Evolutionary conservation across 768 basidiomycete species (phyloP).

Genomic region (Suillus brevipes): DNA sequence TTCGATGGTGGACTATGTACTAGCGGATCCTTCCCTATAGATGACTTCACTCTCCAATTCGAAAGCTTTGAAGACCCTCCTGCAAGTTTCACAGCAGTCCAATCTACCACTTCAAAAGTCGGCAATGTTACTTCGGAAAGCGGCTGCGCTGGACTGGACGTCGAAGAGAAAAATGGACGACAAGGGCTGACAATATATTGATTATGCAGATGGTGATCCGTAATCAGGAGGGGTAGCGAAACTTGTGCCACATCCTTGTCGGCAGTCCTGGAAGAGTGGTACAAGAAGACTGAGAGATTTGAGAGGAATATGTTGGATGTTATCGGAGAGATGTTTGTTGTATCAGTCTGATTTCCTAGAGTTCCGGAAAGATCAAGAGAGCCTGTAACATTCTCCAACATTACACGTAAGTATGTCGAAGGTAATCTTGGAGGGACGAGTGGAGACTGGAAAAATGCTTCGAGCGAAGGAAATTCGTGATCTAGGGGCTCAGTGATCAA

Average conservation of each 20-base stretch:
- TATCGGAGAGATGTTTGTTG: slow-evolving; percentile 4
- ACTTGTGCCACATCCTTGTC: slow-evolving; percentile 19
- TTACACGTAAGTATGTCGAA: slow-evolving; percentile 53
- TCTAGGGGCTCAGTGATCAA: slow-evolving; percentile 38
- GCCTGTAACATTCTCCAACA: slow-evolving; percentile 40
- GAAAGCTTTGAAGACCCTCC: slow-evolving; percentile 54
- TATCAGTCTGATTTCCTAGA: slow-evolving; percentile 11
- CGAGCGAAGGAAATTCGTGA: slow-evolving; percentile 18
- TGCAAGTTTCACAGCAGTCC: slow-evolving; percentile 50
- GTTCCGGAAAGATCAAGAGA: slow-evolving; percentile 22
- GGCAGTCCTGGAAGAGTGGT: slow-evolving; percentile 29
- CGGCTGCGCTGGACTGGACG: slow-evolving; percentile 13
- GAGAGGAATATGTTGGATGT: slow-evolving; percentile 23
- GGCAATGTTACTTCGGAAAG: slow-evolving; percentile 43
- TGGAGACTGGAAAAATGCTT: slow-evolving; percentile 56
- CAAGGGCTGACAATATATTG: slow-evolving; percentile 53
- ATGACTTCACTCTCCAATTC: slow-evolving; percentile 55
- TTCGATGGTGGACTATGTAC: slow-evolving; percentile 20
- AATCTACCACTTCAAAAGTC: slow-evolving; percentile 58
- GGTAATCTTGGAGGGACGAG: slow-evolving; percentile 54
- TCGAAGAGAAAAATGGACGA: slow-evolving; percentile 38
- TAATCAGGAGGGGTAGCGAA: slow-evolving; percentile 70
- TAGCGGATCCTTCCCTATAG: slow-evolving; percentile 18
- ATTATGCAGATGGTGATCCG: slow-evolving; percentile 62
- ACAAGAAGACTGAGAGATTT: slow-evolving; percentile 61